Conservation (phyloP, 1,284 basidiomycete genomes). For the Ceratorhiza oryzae-sativae region DNA sequence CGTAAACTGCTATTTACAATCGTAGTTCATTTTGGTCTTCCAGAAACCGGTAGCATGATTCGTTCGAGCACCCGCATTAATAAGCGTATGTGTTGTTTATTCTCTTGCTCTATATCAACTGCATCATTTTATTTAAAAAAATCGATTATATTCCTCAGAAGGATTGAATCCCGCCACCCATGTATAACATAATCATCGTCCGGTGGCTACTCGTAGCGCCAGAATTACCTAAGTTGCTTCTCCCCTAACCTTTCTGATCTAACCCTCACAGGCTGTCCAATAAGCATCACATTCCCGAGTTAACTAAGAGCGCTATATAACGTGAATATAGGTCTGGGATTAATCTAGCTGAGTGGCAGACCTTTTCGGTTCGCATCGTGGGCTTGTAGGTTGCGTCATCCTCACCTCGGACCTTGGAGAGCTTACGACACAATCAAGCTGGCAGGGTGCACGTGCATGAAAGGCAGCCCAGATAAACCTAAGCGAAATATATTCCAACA, state of each 20-base stretch:
- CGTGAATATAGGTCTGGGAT: not conserved
- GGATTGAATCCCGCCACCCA: too few species aligned
- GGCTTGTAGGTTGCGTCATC: slow-evolving; percentile 1
- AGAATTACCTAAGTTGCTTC: not conserved
- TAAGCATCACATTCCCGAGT: not conserved
- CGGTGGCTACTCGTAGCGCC: slow-evolving; percentile 3
- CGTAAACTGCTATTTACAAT: too few species aligned
- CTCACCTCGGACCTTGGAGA: not conserved
- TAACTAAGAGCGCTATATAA: not conserved
- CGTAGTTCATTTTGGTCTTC: too few species aligned
- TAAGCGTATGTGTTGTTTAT: too few species aligned
- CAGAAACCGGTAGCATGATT: too few species aligned
- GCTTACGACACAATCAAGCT: not conserved
- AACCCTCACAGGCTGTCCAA: not conserved
- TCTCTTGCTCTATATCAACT: too few species aligned
- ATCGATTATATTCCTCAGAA: too few species aligned
- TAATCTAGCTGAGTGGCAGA: too few species aligned
- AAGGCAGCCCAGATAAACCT: not conserved
- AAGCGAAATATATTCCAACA: too few species aligned
- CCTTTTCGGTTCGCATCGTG: not conserved
- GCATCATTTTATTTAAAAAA: too few species aligned
- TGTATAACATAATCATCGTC: not conserved
- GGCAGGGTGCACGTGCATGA: not conserved
- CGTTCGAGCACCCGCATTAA: too few species aligned
- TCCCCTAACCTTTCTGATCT: not conserved